Percentiles rank a stretch among this genome's conserved stretches.
These are phyloP conservation scores for Gynandropsis gynandra DNA, from an alignment of 345 rosid genomes.

Conservation along the genomic window DNA sequence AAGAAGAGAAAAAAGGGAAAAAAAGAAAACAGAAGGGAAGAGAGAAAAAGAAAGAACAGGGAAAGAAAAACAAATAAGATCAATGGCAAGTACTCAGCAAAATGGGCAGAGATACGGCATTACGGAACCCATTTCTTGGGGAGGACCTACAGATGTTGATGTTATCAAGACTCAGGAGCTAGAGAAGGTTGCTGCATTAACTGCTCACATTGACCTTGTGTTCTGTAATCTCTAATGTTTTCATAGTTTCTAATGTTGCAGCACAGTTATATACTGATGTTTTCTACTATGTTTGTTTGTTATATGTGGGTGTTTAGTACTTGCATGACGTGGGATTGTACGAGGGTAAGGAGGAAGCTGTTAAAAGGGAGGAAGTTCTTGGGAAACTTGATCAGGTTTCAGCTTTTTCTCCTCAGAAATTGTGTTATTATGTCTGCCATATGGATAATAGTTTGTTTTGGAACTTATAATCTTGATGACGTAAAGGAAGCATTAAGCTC, in stretches of 20 bases:
- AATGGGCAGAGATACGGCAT: constrained; percentile 65
- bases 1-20: constrained; percentile 4
- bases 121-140: constrained; percentile 85
- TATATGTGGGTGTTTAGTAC: constrained; percentile 36
- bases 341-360: constrained; percentile 86
- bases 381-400: constrained; percentile 88
- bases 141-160: constrained; percentile 87
- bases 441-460: background rate
- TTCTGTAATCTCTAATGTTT: constrained; percentile 1
- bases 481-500: constrained; percentile 3
- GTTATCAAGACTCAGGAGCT: constrained; percentile 64
- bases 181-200: constrained; percentile 60
- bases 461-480: background rate
- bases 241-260: constrained; percentile 5
- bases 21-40: no score
- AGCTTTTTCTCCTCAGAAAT: background rate
- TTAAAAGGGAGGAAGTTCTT: constrained; percentile 88
- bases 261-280: constrained; percentile 21
- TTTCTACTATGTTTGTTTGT: constrained; percentile 9
- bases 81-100: constrained; percentile 53
- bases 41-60: background rate
- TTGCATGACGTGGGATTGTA: constrained; percentile 79
- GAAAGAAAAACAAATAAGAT: constrained; percentile 2
- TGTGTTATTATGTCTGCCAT: constrained; percentile 1
- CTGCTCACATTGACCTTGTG: no score